Conservation (phyloP, 208 protist genomes). For the Trypanosoma vivax region DNA sequence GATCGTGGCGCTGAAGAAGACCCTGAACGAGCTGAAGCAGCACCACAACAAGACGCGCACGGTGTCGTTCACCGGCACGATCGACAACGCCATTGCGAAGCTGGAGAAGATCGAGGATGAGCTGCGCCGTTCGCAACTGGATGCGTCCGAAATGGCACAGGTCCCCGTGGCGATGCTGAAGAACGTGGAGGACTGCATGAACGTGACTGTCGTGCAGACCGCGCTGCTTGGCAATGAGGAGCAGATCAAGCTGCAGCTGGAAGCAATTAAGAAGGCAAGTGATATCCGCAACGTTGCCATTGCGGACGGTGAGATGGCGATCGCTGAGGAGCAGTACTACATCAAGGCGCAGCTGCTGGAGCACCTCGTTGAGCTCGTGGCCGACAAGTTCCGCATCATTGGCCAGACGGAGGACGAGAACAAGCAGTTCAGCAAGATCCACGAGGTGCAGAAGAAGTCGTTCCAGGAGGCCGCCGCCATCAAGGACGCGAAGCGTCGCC, state of each 20-base stretch:
- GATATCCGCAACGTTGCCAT: conserved; percentile 39
- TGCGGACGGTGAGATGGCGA: conserved; percentile 43
- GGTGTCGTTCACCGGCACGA: conserved; percentile 42
- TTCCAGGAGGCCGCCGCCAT: conserved; percentile 63
- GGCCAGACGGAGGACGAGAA: conserved; percentile 51
- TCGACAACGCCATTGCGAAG: conserved; percentile 44
- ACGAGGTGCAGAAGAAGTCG: conserved; percentile 69
- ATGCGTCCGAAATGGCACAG: conserved; percentile 40
- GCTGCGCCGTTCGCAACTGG: conserved; percentile 41
- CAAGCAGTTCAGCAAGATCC: conserved; percentile 31
- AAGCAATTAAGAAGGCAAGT: conserved; percentile 30
- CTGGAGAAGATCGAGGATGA: conserved; percentile 47
- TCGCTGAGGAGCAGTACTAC: conserved; percentile 55
- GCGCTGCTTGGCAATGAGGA: conserved; percentile 46
- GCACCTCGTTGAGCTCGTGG: conserved; percentile 38
- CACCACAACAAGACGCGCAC: conserved; percentile 51
- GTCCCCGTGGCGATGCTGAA: conserved; percentile 34
- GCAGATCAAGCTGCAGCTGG: conserved; percentile 40
- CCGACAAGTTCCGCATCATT: conserved; percentile 54
- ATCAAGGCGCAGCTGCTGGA: conserved; percentile 55
- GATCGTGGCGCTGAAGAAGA: conserved; percentile 36
- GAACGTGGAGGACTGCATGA: conserved; percentile 42
- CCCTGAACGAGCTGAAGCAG: conserved; percentile 42
- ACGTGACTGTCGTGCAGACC: conserved; percentile 41
- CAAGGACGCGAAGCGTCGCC: conserved; percentile 71